Conservation (phyloP, 306 rosid species). For the Casuarina glauca region DNA sequence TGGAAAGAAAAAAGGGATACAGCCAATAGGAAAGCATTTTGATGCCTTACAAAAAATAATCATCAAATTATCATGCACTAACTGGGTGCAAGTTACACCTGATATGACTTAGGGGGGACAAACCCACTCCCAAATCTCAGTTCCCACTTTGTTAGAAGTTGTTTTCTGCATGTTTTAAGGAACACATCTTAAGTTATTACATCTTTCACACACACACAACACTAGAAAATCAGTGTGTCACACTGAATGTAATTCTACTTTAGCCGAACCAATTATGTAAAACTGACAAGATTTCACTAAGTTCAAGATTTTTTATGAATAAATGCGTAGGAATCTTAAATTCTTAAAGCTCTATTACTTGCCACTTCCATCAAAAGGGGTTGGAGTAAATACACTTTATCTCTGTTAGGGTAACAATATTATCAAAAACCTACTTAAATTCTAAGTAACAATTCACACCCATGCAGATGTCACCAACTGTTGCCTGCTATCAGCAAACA, state of each 20-base stretch:
- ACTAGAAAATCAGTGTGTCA: neutral
- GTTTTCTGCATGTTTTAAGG: neutral
- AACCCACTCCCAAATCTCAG: neutral
- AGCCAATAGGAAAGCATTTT: neutral
- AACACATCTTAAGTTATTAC: neutral
- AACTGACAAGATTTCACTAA: neutral
- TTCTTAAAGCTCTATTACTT: neutral
- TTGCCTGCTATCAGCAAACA: neutral
- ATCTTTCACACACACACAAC: neutral
- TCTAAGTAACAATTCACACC: neutral
- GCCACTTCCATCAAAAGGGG: neutral
- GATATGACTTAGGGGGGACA: neutral
- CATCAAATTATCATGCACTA: neutral
- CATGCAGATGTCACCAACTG: neutral
- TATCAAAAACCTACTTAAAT: neutral
- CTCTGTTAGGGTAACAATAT: neutral
- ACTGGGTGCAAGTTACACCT: neutral
- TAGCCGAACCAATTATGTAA: neutral
- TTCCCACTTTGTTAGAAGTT: neutral
- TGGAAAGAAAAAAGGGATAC: neutral
- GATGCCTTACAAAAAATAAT: neutral
- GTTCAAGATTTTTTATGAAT: neutral
- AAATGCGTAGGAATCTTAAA: neutral
- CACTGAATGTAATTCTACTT: neutral
- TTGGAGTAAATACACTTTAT: neutral